Conservation (phyloP, 1,284 basidiomycete genomes). For the Melampsora occidentalis region DNA sequence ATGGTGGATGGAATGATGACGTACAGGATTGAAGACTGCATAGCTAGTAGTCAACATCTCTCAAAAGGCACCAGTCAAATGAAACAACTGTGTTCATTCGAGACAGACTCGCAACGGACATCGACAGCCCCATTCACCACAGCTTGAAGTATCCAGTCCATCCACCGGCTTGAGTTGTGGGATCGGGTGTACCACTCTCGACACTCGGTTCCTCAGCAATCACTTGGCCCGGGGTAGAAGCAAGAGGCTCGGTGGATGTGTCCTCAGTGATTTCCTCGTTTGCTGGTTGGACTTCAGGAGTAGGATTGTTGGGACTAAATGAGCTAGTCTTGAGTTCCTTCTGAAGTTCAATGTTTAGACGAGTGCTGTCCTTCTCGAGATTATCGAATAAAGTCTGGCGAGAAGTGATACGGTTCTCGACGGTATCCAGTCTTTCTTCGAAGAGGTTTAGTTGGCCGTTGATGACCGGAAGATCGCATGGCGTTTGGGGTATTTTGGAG, state of each 20-base stretch:
- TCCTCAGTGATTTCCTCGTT: background rate
- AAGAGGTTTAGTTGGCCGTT: conserved; percentile 12
- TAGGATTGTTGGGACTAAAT: background rate
- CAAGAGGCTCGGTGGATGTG: background rate
- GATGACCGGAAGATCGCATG: conserved; percentile 14
- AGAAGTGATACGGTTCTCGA: conserved; percentile 26
- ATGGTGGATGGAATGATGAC: no score
- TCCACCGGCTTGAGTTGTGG: background rate
- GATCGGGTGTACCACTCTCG: background rate
- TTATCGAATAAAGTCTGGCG: conserved; percentile 19
- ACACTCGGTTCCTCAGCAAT: background rate
- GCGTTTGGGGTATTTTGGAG: conserved; percentile 13
- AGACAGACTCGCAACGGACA: no score
- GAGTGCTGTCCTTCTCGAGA: conserved; percentile 16
- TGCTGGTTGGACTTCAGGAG: background rate
- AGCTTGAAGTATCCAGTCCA: conserved; percentile 30
- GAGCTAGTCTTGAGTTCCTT: conserved; percentile 10
- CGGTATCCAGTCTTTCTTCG: conserved; percentile 28
- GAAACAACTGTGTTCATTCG: no score
- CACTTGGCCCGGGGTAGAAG: background rate
- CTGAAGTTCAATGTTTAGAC: conserved; percentile 19
- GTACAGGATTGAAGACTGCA: no score
- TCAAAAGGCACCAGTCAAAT: no score
- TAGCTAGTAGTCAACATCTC: no score
- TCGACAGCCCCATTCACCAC: background rate